Base-by-base conservation (phyloP, 2,329 filamentous ascomycete species). In the Periconia sp. region DNA sequence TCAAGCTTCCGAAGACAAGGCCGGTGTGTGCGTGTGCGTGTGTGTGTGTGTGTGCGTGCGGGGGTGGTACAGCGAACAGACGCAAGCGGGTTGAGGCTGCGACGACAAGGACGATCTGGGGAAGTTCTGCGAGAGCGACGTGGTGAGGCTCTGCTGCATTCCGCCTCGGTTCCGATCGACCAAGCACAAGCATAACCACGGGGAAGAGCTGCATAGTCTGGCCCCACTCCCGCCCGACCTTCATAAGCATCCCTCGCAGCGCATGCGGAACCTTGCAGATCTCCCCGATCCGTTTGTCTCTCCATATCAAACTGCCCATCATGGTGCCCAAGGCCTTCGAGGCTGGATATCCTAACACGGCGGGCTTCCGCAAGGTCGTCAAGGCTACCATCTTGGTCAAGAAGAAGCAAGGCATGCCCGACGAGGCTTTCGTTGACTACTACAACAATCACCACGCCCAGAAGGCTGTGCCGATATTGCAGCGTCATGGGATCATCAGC, bases 371-470 rank as follows among this genome's bases (percentile, higher is more conserved):
- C 41, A 76, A 74, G 52, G 73, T 76, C 17, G 69, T 73, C 48
- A 76, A 76, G 57, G 72, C 65, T 28, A 74, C 73, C 10, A 71
- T 77, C 26, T 56, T 75, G 39, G 65, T 76, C 35, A 74, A 74
- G 56, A 76, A 76, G 60, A 75, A 75, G 44, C 60, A 70, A 7
- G 73, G 67, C 54, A 69, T 76, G 61, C 71, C 65, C 31, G 73
- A 76, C 48, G 68, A 53, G 4, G 72, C 66, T 40, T 76, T 76
- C 49, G 68, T 76, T 47, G 56, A 70, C 21, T 72, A 75, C 47
- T 76, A 76, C 65, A 76, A 75, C 53, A 64, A 69, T 52, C 64
- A 67, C 21, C 73, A 76, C 47, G 73, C 73, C 7, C 69, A 73
- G 40, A 61, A 68, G 43, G 74, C 74, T 5, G 71, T 73, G 12